Conservation (phyloP, 352 stramenopile species). For the Pythium phragmitis region DNA sequence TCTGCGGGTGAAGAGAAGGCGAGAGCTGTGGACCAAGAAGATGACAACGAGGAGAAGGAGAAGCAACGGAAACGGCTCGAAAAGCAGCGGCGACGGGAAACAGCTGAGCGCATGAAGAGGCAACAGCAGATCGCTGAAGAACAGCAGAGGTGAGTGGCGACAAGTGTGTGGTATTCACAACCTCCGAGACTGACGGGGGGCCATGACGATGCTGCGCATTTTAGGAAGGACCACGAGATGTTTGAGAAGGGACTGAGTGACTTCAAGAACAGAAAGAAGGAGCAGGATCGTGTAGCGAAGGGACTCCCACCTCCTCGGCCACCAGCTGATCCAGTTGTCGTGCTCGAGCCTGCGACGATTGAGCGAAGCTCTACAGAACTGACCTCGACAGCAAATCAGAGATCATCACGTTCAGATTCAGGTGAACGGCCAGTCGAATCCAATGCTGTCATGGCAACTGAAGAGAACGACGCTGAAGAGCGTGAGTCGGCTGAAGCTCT, state of each 20-base stretch:
- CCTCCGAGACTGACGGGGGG: no score
- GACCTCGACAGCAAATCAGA: not conserved
- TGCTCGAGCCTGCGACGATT: not conserved
- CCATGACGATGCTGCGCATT: not conserved
- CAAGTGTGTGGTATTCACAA: not conserved
- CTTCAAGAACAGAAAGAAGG: conserved; percentile 60
- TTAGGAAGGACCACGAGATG: conserved; percentile 49
- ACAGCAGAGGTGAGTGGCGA: conserved; percentile 38
- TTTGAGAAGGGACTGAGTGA: conserved; percentile 49
- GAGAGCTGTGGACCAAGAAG: conserved; percentile 14
- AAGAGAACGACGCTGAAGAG: not conserved
- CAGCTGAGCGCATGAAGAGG: conserved; percentile 40
- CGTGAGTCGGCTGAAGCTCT: not conserved
- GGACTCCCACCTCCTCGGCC: conserved; percentile 28
- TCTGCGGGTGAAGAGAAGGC: not conserved
- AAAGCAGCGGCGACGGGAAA: conserved; percentile 52
- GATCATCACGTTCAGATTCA: not conserved
- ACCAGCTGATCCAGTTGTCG: not conserved
- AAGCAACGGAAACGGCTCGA: conserved; percentile 33
- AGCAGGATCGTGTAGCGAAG: conserved; percentile 62
- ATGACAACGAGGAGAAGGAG: conserved; percentile 27
- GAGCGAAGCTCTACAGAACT: not conserved
- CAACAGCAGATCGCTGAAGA: conserved; percentile 42
- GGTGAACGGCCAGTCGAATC: not conserved
- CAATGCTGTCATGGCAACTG: not conserved